phyloP scores from a whole-genome alignment of 2,329 filamentous ascomycete species.

The Alternaria burnsii region DNA sequence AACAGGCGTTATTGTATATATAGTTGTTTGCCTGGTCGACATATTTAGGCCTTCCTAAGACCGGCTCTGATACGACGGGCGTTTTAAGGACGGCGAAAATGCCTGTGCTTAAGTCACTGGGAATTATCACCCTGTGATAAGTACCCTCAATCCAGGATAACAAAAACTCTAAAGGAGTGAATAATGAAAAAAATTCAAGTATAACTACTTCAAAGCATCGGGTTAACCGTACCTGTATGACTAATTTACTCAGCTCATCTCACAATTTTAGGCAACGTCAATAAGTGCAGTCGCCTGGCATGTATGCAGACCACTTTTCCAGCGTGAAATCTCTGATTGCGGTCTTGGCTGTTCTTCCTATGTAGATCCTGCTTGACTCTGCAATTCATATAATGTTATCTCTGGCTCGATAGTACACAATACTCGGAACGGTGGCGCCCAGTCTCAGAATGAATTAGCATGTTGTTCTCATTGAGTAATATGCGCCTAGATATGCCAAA shows the following conservation, averaged over 20 bases:
- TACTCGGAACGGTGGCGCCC: background rate
- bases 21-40: background rate
- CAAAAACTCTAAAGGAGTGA: background rate
- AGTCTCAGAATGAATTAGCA: background rate
- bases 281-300: background rate
- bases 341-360: background rate
- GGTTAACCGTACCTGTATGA: background rate
- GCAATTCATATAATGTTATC: background rate
- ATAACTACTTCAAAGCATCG: background rate
- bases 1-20: slow-evolving; percentile 29
- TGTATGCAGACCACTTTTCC: too few relatives aligned
- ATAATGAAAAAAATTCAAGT: background rate
- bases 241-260: background rate
- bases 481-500: background rate
- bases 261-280: background rate
- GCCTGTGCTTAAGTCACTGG: background rate
- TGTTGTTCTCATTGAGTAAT: background rate
- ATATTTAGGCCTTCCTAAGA: background rate
- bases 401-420: background rate
- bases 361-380: background rate
- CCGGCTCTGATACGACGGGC: slow-evolving; percentile 2
- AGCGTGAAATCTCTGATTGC: background rate
- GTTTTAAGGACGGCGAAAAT: background rate
- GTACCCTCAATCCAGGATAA: background rate
- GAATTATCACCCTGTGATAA: background rate